Evolutionary conservation across 2,329 filamentous ascomycete species (phyloP), one percentile per base, ranked within the genome.

Genomic region (Leptographium flavum): DNA sequence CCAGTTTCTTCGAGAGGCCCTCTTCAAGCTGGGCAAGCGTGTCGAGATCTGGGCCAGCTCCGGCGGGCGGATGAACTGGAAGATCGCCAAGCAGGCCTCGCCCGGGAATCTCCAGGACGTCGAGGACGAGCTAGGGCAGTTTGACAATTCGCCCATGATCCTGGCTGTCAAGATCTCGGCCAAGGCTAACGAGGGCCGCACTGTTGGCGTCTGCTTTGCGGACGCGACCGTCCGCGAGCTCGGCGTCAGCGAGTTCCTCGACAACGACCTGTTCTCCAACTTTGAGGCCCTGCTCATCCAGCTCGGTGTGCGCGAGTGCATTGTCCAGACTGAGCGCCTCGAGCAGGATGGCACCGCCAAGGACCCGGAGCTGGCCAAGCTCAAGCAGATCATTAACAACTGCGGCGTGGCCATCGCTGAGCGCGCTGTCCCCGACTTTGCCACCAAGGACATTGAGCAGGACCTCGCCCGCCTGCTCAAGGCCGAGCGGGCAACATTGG

Each of bases 221-320:
- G 92, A 98, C 68, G 92, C 93, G 1, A 95, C 87, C 53, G 90
- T 96, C 23, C 76, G 92, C 43, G 92, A 98, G 66, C 73, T 98
- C 3, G 92, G 92, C 9, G 87, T 98, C 45, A 94, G 86, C 68
- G 93, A 98, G 59, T 98, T 98, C 53, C 75, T 94, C n/a, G 92
- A 98, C 69, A 98, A 96, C 58, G 92, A 98, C 59, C 71, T 95
- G 10, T 98, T 93, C 66, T 96, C 90, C 43, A 98, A 98, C 61
- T 93, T 98, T 53, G 92, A 98, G 65, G 87, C 88, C 3, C 72
- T 98, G 17, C 76, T 98, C 43, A 98, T 98, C 53, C 93, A 98
- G 59, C 76, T 98, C 3, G 92, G 92, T 6, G 87, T 95, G 19
- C 92, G 87, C 58, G 92, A 98, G 61, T 95, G 88, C 56, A 66